phyloP scores from a whole-genome alignment of 2,329 filamentous ascomycete species.

The Claviceps capensis region DNA sequence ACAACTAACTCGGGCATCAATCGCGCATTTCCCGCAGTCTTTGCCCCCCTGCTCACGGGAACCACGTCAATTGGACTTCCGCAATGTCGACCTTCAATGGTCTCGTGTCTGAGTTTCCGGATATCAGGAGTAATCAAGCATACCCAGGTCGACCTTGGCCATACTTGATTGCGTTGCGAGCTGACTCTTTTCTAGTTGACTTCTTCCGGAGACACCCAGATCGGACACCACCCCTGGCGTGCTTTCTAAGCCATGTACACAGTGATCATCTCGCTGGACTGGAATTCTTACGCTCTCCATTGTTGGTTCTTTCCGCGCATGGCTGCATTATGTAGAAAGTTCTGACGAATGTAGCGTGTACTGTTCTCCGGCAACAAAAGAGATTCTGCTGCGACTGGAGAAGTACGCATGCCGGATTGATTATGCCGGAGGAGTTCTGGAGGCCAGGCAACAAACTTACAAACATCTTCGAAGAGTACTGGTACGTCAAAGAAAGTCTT shows the following conservation, averaged over 20 bases:
- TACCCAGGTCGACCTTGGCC: too few species aligned
- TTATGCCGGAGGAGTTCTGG: constrained; percentile 62
- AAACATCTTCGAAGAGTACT: constrained; percentile 59
- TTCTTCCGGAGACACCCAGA: constrained; percentile 53
- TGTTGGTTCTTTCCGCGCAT: constrained; percentile 27
- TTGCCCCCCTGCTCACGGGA: neutral
- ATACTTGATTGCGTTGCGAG: neutral
- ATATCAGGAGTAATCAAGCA: constrained; percentile 46
- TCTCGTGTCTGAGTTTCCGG: constrained; percentile 60
- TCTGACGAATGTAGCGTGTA: constrained; percentile 44
- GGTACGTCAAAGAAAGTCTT: constrained; percentile 20
- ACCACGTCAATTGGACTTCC: neutral
- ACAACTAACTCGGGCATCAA: neutral
- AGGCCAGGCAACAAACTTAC: constrained; percentile 61
- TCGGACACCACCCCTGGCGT: constrained; percentile 54
- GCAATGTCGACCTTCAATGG: constrained; percentile 69
- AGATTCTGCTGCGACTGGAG: constrained; percentile 70
- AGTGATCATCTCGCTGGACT: constrained; percentile 78
- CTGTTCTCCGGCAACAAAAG: constrained; percentile 71
- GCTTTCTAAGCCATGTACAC: constrained; percentile 85
- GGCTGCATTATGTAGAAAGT: neutral
- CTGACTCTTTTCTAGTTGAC: constrained; percentile 45
- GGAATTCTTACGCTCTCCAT: constrained; percentile 61
- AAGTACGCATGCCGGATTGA: constrained; percentile 71
- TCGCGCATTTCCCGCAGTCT: neutral